Evolutionary conservation across 345 rosid species (phyloP).

Genomic region (Arabis alpina): DNA sequence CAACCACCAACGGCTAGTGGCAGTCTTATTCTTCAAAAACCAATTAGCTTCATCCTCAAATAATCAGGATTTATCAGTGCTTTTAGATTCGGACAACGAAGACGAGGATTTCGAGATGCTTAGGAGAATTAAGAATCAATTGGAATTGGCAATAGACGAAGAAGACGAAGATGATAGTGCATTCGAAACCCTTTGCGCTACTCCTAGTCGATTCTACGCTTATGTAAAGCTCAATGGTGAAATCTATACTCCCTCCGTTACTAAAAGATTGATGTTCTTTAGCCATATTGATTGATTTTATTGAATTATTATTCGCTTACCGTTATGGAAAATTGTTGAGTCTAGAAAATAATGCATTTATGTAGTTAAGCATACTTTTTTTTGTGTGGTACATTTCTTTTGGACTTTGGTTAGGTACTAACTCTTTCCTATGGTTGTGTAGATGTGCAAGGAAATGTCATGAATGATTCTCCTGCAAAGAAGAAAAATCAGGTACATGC

Average conservation of each 20-base stretch:
- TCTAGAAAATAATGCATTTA: no score
- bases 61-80: slow-evolving; percentile 28
- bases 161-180: slow-evolving; percentile 48
- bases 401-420: no score
- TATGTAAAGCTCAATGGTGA: slow-evolving; percentile 49
- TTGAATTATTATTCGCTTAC: no score
- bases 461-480: slow-evolving; percentile 37
- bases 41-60: slow-evolving; percentile 42
- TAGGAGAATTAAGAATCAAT: slow-evolving; percentile 53
- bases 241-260: no score
- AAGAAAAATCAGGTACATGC: slow-evolving; percentile 33
- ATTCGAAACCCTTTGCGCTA: slow-evolving; percentile 61
- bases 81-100: slow-evolving; percentile 51
- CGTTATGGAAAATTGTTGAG: no score
- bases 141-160: slow-evolving; percentile 46
- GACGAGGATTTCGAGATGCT: slow-evolving; percentile 58
- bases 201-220: slow-evolving; percentile 64
- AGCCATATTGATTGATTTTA: no score
- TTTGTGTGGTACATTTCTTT: no score
- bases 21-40: no score
- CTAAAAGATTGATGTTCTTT: no score
- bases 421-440: not conserved
- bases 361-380: no score
- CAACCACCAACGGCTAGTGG: no score
- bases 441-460: slow-evolving; percentile 34